Conservation (phyloP, 768 basidiomycete species). For the Ramaria sp. region DNA sequence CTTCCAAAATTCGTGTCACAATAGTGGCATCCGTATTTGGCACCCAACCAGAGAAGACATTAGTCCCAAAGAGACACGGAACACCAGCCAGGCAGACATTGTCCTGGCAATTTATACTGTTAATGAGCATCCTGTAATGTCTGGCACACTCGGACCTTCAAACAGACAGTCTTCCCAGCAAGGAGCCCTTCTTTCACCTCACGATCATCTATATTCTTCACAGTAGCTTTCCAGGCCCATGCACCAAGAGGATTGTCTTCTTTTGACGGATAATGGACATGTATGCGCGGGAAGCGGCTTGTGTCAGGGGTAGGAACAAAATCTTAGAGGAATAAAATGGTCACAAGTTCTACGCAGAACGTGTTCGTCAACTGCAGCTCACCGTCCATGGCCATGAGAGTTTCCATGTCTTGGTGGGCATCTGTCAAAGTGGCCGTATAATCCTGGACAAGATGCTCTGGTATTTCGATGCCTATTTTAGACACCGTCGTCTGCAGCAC, state of each 20-base stretch:
- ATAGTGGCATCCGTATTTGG: conserved; percentile 32
- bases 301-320: conserved; percentile 13
- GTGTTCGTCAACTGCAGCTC: neutral
- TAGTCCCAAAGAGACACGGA: conserved; percentile 32
- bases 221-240: conserved; percentile 28
- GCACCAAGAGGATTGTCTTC: conserved; percentile 23
- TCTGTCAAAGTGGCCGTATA: conserved; percentile 2
- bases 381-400: conserved; percentile 5
- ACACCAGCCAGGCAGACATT: conserved; percentile 30
- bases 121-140: neutral
- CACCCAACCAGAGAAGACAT: conserved; percentile 23
- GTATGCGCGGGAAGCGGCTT: conserved; percentile 16
- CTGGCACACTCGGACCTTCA: conserved; percentile 19
- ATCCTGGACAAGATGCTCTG: conserved; percentile 4
- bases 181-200: conserved; percentile 19
- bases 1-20: conserved; percentile 32
- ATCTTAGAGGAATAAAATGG: conserved; percentile 3
- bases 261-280: conserved; percentile 13
- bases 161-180: conserved; percentile 27
- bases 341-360: neutral
- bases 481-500: conserved; percentile 3
- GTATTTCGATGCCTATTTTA: conserved; percentile 2
- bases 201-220: conserved; percentile 16
- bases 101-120: conserved; percentile 15
- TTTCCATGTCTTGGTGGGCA: conserved; percentile 1